A percentile compares a stretch with the other conserved stretches of the same genome.
These are phyloP conservation scores for Daldinia concentrica DNA, from an alignment of 495 filamentous ascomycete species.

Conservation along the genomic window DNA sequence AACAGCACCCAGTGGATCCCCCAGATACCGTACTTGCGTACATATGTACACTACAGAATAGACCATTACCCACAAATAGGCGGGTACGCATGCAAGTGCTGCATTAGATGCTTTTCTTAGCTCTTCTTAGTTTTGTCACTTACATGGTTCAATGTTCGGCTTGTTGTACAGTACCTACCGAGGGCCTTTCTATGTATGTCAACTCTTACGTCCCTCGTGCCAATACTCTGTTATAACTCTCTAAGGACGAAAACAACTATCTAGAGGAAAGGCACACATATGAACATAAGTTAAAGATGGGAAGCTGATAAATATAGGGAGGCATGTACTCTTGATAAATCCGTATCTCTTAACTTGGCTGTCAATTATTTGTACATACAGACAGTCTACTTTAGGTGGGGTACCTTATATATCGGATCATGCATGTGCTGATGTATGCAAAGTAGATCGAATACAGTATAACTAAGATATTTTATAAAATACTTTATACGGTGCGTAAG, in stretches of 20 bases:
- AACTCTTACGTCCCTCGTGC: background rate
- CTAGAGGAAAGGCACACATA: no score
- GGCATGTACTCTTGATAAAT: no score
- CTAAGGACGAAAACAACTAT: no score
- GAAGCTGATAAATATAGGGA: no score
- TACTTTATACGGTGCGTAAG: slow-evolving; percentile 30
- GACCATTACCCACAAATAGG: slow-evolving; percentile 7
- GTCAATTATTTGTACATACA: background rate
- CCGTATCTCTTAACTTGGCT: no score
- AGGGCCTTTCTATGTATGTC: background rate
- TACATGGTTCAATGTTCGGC: background rate
- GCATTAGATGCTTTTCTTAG: slow-evolving; percentile 34
- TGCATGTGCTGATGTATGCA: background rate
- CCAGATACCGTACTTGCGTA: background rate
- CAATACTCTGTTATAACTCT: no score
- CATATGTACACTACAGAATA: no score
- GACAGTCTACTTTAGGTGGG: background rate
- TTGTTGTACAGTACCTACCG: background rate
- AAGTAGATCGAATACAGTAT: background rate
- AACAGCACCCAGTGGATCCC: background rate
- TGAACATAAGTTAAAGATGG: no score
- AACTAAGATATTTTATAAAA: no score
- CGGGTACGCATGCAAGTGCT: slow-evolving; percentile 44
- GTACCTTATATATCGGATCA: background rate
- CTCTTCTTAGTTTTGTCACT: slow-evolving; percentile 13